Evolutionary conservation across 176 grass and related monocot genomes (phyloP).

Genomic region (Tillandsia fasciculata): DNA sequence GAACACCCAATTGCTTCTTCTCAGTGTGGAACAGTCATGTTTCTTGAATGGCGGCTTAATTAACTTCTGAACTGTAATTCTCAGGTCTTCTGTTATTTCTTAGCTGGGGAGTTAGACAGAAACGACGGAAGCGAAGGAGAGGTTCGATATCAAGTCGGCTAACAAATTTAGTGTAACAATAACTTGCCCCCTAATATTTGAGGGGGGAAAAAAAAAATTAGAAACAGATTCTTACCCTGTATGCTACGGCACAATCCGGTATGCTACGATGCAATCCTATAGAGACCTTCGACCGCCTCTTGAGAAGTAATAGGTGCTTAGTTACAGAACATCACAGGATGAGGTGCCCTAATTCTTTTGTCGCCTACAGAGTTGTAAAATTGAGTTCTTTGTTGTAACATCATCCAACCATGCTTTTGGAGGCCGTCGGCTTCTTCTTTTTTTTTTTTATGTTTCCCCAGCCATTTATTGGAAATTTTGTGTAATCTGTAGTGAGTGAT

Average conservation of each 20-base stretch:
- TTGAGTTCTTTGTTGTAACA: not conserved
- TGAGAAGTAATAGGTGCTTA: not conserved
- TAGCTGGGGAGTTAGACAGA: slow-evolving; percentile 76
- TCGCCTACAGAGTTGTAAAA: not conserved
- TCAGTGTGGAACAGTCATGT: too few relatives aligned
- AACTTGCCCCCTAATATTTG: not conserved
- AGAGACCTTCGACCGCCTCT: not conserved
- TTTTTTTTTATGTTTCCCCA: not conserved
- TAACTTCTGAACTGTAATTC: not conserved
- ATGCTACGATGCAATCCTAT: not conserved
- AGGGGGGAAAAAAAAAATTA: not conserved
- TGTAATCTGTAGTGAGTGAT: not conserved
- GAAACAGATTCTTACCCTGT: not conserved
- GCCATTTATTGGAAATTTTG: slow-evolving; percentile 1
- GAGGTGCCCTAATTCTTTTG: not conserved
- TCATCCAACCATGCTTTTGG: not conserved
- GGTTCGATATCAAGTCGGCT: slow-evolving; percentile 42
- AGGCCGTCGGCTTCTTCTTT: not conserved
- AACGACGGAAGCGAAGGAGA: slow-evolving; percentile 57
- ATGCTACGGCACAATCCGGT: not conserved
- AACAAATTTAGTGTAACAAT: slow-evolving; percentile 43
- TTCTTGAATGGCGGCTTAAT: too few relatives aligned
- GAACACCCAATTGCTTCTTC: too few relatives aligned
- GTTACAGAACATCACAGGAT: not conserved
- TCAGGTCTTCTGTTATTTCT: slow-evolving; percentile 73